Evolutionary conservation across 75 land plant genomes (phyloP), one percentile per base, ranked within the genome.

Genomic region (Cupressus sempervirens): DNA sequence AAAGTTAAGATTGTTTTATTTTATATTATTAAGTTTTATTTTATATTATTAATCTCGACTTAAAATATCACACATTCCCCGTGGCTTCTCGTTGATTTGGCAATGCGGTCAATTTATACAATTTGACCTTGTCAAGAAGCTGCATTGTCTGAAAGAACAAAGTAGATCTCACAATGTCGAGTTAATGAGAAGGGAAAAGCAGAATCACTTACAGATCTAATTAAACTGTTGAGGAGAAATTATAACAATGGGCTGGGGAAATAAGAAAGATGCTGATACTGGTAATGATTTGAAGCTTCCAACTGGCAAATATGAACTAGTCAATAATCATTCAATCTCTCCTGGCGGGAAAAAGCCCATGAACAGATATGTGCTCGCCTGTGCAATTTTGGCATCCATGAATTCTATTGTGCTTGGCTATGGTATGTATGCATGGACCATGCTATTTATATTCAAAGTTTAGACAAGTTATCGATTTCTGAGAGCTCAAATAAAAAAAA

Each of bases 391-490:
- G 32, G 93, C 94, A 20, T 92, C 93, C 58, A 85, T 93, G 90
- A 88, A 89, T 81, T 90, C 94, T 48, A 86, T 89, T 2, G 84
- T 92, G 30, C 84, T 93, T 30, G 94, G 94, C n/a, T 93, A 93
- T 67, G 94, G 93, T 92, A 81, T 84, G 85, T 29, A 82, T 6
- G 43, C 2, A 5, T 6, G 16, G 3, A 18, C 46, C 29, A 53
- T 34, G 4, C 6, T 43, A 16, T 56, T 56, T 56, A 0, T 4
- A 3, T 56, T 56, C 62, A 56, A 18, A 56, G 6, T 56, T 56
- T 4, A 56, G 15, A 56, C 6, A 1, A 2, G 16, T 16, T 36
- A 36, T 3, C 36, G 18, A 18, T 75, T 75, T 23, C 2, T 38
- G 12, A 50, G n/a, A n/a, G n/a, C n/a, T n/a, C n/a, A n/a, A n/a